Evolutionary conservation across 352 stramenopile species (phyloP), one percentile per base, ranked within the genome.

Genomic region (Phytophthora pinifolia): DNA sequence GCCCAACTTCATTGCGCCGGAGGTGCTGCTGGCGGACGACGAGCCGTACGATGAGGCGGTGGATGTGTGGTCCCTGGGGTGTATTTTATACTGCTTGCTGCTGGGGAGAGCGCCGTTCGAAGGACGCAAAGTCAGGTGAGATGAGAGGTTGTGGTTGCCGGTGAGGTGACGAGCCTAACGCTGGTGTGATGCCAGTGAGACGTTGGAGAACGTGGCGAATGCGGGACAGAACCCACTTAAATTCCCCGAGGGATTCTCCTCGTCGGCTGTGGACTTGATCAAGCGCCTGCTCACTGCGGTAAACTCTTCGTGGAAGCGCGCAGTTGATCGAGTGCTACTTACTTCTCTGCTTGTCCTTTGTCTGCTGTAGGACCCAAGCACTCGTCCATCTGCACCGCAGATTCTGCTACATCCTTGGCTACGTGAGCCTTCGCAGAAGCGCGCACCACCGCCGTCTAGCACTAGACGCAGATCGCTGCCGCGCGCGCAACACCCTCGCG

Each of bases 61-160:
- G 10, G 84, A 92, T 65, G 68, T 94, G 15, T 94, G 83, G 81
- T 94, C 83, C 1, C 55, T 94, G 18, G 83, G 83, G 4, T 94
- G 83, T 61, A 88, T 94, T 59, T 59, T 91, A 10, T 81, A 86
- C 65, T 83, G 75, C 39, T 66, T 94, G 13, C 30, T 92, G 30
- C 45, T 89, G 6, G 76, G 82, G 6, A 75, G 70, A 27, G 65
- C 84, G 10, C 84, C 83, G 3, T 94, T 90, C 52, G 76, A 94
- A 76, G 81, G 81, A 22, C 63, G 64, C 14, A 77, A 78, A 75
- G 79, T 91, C 34, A 88, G 78, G 80, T 88, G 61, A 17, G 51
- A 4, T 13, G 8, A 14, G 15, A 45, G 14, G 29, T 13, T 14
- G 27, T 20, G 36, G 12, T 7, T 45, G 22, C 17, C 27, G 14